Base-by-base conservation (phyloP, 108 stramenopile species). In the Conticribra weissflogii region DNA sequence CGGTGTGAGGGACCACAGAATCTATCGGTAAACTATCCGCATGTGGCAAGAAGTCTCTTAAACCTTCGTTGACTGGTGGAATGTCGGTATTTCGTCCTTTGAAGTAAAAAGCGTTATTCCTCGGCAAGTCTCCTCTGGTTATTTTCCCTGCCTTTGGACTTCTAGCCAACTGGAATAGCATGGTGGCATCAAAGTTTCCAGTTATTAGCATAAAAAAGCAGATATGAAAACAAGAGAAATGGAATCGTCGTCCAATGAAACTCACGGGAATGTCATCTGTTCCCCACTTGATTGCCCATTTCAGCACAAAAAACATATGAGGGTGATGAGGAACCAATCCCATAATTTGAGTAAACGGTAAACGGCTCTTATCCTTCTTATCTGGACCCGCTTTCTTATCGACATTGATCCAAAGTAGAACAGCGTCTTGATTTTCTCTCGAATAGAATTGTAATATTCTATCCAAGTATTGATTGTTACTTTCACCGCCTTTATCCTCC, bases 291-390 rank as follows among this genome's bases (percentile, higher is more conserved):
- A 64, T 24, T 7, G 63, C 63, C 30, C 48, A 28, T 49, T 64
- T 64, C 25, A 23, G 27, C 18, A 12, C 12, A 33, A 32, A 64
- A 49, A 50, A 64, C 21, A 64, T 15, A 18, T 50, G 12, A 15
- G 63, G 50, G 51, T 64, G 63, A 19, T 64, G 47, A 9, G 63
- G 63, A 18, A 27, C n/a, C 14, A 44, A 25, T 50, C 27, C 48
- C n/a, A 64, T 52, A 1, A 64, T 12, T 32, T 49, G 27, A 5
- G 63, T 64, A 30, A 51, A 32, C 18, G 63, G 63, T 9, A 64
- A 17, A 28, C 50, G 48, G 2, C 12, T 9, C 44, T 14, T 15
- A 45, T 45, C 8, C n/a, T n/a, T n/a, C n/a, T n/a, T n/a, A 3
- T 17, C 17, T 21, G 19, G 50, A 51, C 16, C 18, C 4, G 16